phyloP scores from a whole-genome alignment of 371 early-diverging fungal species.

The Zychaea mexicana region DNA sequence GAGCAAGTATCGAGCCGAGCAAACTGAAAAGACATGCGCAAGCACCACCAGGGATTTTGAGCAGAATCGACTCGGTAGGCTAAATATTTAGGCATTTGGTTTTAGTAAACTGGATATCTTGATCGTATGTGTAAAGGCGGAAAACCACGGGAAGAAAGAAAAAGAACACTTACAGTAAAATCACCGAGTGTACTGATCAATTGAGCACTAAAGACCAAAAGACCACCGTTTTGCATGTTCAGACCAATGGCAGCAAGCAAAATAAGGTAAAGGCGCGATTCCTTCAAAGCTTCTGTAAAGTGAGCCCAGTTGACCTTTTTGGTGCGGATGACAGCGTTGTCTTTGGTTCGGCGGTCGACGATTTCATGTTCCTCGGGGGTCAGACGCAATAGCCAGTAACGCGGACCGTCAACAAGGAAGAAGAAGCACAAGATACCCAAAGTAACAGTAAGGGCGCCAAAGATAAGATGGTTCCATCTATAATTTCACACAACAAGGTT shows the following conservation, averaged over 20 bases:
- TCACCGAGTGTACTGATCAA: constrained; percentile 30
- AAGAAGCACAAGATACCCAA: constrained; percentile 33
- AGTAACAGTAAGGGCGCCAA: constrained; percentile 29
- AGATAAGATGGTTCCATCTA: constrained; percentile 37
- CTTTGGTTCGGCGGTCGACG: constrained; percentile 31
- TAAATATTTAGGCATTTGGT: constrained; percentile 6
- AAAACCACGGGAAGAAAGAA: too few relatives aligned
- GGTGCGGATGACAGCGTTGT: constrained; percentile 35
- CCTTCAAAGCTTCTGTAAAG: constrained; percentile 32
- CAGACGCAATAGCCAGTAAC: constrained; percentile 21
- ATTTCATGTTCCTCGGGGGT: constrained; percentile 35
- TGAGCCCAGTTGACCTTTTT: constrained; percentile 25
- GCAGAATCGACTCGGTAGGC: constrained; percentile 28
- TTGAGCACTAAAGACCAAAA: constrained; percentile 34
- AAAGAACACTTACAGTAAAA: constrained; percentile 32
- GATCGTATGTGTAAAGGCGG: too few relatives aligned
- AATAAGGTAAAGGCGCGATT: constrained; percentile 35
- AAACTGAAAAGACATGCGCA: constrained; percentile 16
- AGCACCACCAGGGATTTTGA: constrained; percentile 32
- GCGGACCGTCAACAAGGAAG: constrained; percentile 32
- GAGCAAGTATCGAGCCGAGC: constrained; percentile 18
- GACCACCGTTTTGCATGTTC: constrained; percentile 37
- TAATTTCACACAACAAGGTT: too few relatives aligned
- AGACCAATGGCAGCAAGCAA: constrained; percentile 18
- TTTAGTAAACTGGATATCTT: too few relatives aligned